Base-by-base conservation (phyloP, 2,329 filamentous ascomycete genomes). In the Verruconis gallopava region DNA sequence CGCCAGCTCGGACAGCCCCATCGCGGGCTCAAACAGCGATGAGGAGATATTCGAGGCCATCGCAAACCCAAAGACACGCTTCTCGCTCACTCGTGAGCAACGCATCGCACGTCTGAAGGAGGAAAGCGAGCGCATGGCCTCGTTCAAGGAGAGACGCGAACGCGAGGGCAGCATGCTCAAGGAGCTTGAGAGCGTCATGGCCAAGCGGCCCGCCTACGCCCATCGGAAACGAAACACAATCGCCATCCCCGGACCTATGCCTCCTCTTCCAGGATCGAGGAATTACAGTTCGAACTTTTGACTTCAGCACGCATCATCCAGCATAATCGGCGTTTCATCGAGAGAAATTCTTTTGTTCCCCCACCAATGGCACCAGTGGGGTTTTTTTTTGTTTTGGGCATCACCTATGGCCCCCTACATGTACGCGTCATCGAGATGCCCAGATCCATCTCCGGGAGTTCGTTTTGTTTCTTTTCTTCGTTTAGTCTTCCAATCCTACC, bases 41-140 rank as follows among this genome's bases (percentile, higher is more conserved):
- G 73, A 76, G 43, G 83, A 93, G 54, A 75, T 98, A 1, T 96
- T 94, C 47, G 91, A 98, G 61, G 91, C 88, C 0, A 76, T 96
- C 28, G 85, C 88, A 2, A 67, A 84, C 44, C 81, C 81, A 2
- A 67, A 76, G 4, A 66, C 65, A 28, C 71, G 76, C 51, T 69
- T 73, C 41, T 28, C 20, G 11, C 21, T 40, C 9, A 66, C 95
- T 49, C 70, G 89, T 53, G 88, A 94, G 53, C 86, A 98, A 62
- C 77, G 91, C 34, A 81, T 96, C 51, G 70, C 72, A 34, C 89
- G 82, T 60, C 86, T 95, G 68, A 81, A 82, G 52, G 88, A 94
- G 55, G 89, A 96, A 35, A 74, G 89, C 44, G 78, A 77, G 42
- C 75, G 75, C 48, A 82, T 84, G 55, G 80, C 81, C 15, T 69